These are phyloP conservation scores for Annona cherimola DNA, from an alignment of 164 flowering plant genomes.

Conservation along the genomic window DNA sequence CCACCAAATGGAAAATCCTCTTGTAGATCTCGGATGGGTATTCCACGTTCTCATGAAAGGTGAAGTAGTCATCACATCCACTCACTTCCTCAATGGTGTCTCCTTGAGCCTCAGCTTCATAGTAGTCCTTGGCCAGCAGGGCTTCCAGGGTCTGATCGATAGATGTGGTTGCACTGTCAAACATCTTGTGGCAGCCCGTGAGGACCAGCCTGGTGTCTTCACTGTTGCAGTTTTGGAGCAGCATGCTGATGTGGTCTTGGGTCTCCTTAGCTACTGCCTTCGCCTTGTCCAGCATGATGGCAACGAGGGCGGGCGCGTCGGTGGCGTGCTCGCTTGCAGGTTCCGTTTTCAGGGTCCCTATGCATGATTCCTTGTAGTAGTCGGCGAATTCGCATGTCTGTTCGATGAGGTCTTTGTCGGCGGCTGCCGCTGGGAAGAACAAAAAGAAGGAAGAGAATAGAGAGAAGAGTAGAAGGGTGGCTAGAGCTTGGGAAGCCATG, in stretches of 20 bases:
- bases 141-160: not conserved
- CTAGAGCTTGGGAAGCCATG: not conserved
- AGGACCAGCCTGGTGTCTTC: not conserved
- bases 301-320: not conserved
- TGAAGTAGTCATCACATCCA: not conserved
- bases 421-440: not conserved
- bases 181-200: not conserved
- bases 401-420: not conserved
- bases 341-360: not conserved
- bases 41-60: not conserved
- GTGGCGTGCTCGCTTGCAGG: not conserved
- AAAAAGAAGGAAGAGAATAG: not conserved
- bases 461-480: not conserved
- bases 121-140: not conserved
- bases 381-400: not conserved
- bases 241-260: not conserved
- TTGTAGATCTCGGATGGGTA: not conserved
- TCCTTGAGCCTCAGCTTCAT: not conserved
- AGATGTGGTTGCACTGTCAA: not conserved
- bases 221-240: not conserved
- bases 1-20: not conserved
- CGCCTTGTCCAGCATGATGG: not conserved
- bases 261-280: not conserved
- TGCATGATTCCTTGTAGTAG: not conserved
- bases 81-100: not conserved